A percentile compares a stretch with the other conserved stretches of the same genome.
Evolutionary conservation across 257 asterid species (phyloP).

Genomic region (Ophiorrhiza pumila): DNA sequence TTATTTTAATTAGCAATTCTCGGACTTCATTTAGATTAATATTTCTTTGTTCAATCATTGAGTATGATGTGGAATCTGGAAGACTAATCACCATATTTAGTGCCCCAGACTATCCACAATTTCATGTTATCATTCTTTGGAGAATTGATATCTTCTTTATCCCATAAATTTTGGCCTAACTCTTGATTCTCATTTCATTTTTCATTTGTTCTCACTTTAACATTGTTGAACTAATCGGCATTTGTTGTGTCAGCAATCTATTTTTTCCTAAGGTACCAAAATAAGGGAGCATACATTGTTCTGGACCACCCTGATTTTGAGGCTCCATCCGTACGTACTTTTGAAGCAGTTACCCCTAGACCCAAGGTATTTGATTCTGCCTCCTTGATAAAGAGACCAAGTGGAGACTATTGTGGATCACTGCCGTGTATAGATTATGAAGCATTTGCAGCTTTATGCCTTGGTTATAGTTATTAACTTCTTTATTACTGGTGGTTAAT

Average conservation of each 20-base stretch:
- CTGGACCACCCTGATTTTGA: slow-evolving; percentile 76
- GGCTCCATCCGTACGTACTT: slow-evolving; percentile 63
- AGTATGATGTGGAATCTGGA: slow-evolving; percentile 81
- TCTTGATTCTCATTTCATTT: not conserved
- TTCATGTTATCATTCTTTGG: slow-evolving; percentile 58
- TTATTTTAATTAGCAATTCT: slow-evolving; percentile 36
- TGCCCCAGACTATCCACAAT: slow-evolving; percentile 97
- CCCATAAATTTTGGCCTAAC: not conserved
- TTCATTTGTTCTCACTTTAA: not conserved
- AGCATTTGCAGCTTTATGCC: not conserved
- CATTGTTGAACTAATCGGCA: not conserved
- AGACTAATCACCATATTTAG: slow-evolving; percentile 84
- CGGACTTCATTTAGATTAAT: slow-evolving; percentile 47
- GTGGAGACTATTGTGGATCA: not conserved
- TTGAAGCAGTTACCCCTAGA: slow-evolving; percentile 86
- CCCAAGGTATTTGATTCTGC: slow-evolving; percentile 56
- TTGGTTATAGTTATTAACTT: not conserved
- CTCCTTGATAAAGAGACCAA: not conserved
- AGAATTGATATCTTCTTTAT: not conserved
- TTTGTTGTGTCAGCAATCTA: not conserved
- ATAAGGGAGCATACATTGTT: slow-evolving; percentile 85
- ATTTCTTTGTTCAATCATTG: slow-evolving; percentile 73
- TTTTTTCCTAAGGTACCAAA: slow-evolving; percentile 30
- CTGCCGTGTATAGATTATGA: not conserved
- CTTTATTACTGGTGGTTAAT: not conserved